Percentiles rank a stretch among this genome's conserved stretches.
Conservation (phyloP, 2,329 filamentous ascomycete genomes). For the Beauveria caledonica region DNA sequence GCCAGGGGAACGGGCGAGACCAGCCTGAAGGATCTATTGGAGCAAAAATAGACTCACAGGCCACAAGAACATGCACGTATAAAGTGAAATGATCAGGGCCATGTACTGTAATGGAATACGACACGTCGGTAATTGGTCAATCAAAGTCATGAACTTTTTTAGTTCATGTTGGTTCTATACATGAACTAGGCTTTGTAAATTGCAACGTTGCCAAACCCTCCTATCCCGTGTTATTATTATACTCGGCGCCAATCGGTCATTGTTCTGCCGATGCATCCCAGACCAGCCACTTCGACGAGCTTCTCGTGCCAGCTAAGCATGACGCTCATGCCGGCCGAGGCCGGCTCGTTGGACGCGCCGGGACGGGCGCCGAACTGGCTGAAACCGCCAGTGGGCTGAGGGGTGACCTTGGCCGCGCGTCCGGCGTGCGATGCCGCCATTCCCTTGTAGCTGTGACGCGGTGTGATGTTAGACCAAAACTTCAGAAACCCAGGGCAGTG, state of each 20-base stretch:
- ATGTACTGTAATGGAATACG: not conserved
- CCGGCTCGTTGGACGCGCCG: slow-evolving; percentile 51
- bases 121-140: not conserved
- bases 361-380: slow-evolving; percentile 62
- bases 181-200: not conserved
- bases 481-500: too few species aligned
- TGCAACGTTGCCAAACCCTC: not conserved
- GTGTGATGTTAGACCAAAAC: not conserved
- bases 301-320: slow-evolving; percentile 98
- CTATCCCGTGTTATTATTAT: slow-evolving; percentile 14
- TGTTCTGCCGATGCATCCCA: slow-evolving; percentile 83
- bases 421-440: slow-evolving; percentile 46
- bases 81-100: not conserved
- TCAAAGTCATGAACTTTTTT: not conserved
- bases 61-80: not conserved
- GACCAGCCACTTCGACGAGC: slow-evolving; percentile 85
- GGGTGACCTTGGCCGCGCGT: slow-evolving; percentile 39
- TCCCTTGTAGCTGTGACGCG: slow-evolving; percentile 68
- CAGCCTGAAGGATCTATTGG: slow-evolving; percentile 75
- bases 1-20: slow-evolving; percentile 77
- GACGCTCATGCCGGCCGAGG: slow-evolving; percentile 90
- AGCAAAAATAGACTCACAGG: slow-evolving; percentile 31
- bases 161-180: not conserved
- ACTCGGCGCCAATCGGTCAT: slow-evolving; percentile 94
- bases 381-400: slow-evolving; percentile 74